Conservation (phyloP, 129 eudicot species). For the Erigeron canadensis region DNA sequence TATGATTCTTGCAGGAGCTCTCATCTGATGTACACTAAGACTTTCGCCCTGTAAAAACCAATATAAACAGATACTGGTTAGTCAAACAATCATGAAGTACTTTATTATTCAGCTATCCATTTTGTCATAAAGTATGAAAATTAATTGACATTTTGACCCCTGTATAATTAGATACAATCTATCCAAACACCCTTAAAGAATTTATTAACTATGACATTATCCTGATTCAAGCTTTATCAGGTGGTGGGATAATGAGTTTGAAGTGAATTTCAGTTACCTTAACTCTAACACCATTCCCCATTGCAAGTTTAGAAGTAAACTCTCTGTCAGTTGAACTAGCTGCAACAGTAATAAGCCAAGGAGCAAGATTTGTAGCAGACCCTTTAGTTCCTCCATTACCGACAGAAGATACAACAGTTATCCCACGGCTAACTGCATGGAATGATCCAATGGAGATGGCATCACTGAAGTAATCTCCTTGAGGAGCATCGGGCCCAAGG, state of each 20-base stretch:
- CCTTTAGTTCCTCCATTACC: conserved; percentile 71
- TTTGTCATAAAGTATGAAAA: too few relatives aligned
- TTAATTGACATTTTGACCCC: too few relatives aligned
- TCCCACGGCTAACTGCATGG: conserved; percentile 83
- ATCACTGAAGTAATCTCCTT: conserved; percentile 78
- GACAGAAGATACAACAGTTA: conserved; percentile 74
- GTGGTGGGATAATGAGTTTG: too few relatives aligned
- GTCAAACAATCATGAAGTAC: background rate
- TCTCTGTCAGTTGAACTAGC: conserved; percentile 86
- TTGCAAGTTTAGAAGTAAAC: conserved; percentile 52
- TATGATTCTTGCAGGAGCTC: conserved; percentile 52
- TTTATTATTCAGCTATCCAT: too few relatives aligned
- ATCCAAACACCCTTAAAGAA: too few relatives aligned
- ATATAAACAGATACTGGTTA: background rate
- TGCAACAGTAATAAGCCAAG: conserved; percentile 87
- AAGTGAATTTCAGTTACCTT: conserved; percentile 42
- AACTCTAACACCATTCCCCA: conserved; percentile 59
- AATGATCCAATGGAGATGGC: conserved; percentile 80
- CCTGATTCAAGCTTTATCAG: too few relatives aligned
- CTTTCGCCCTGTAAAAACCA: conserved; percentile 65
- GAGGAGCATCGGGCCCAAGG: conserved; percentile 73
- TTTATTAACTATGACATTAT: too few relatives aligned
- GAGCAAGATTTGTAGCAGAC: conserved; percentile 77
- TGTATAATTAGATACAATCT: too few relatives aligned
- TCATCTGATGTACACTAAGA: conserved; percentile 53